Percentiles rank a stretch among this genome's conserved stretches.
Evolutionary conservation across 192 early-diverging fungal genomes (phyloP).

Genomic region (Linnemannia elongata): DNA sequence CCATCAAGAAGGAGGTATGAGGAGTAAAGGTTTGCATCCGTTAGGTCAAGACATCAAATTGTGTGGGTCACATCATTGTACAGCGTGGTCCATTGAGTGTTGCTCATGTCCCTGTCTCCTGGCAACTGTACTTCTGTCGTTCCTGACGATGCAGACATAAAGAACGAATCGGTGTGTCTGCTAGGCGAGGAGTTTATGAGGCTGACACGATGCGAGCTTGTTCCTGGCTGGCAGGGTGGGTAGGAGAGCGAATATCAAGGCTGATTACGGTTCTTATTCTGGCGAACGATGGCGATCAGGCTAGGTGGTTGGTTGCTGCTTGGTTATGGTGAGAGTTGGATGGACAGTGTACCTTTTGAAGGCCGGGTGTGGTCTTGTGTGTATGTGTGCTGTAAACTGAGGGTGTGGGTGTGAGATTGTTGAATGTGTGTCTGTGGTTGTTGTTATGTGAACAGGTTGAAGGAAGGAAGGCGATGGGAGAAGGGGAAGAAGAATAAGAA

Average conservation of each 20-base stretch:
- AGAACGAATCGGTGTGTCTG: no score
- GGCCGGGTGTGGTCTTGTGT: background rate
- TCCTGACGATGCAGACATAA: background rate
- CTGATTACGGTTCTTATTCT: no score
- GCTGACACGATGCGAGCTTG: no score
- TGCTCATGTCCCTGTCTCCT: background rate
- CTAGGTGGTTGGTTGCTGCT: no score
- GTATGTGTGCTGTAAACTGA: background rate
- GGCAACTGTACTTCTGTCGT: background rate
- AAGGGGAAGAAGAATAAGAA: background rate
- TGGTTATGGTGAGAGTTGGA: background rate
- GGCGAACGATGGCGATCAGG: no score
- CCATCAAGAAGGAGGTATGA: background rate
- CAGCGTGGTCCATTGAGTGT: background rate
- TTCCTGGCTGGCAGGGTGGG: no score
- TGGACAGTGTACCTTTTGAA: conserved; percentile 1
- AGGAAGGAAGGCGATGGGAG: background rate
- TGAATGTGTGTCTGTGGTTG: background rate
- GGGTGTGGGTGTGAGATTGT: background rate
- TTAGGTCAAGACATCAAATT: background rate
- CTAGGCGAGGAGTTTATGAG: no score
- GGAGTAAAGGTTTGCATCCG: background rate
- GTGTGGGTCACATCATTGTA: background rate
- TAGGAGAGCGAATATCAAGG: no score
- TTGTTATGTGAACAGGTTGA: background rate